Evolutionary conservation across 2,329 filamentous ascomycete genomes (phyloP).

Genomic region (Talaromyces atroroseus): DNA sequence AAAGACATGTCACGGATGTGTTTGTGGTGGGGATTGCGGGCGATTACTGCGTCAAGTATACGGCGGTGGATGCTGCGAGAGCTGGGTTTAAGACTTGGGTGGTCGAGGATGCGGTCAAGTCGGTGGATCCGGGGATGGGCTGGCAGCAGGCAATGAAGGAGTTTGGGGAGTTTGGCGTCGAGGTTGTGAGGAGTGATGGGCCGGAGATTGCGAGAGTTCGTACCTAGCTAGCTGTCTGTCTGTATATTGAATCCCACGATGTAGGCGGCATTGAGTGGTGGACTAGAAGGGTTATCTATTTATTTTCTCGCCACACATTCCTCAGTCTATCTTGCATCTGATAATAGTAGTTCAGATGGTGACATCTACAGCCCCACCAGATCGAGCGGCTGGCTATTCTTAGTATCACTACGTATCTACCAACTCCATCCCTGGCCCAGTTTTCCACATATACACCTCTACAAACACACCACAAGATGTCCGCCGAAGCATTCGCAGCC

Average conservation of each 20-base stretch:
- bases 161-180: slow-evolving; percentile 56
- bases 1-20: slow-evolving; percentile 64
- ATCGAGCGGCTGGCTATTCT: neutral
- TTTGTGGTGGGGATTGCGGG: slow-evolving; percentile 80
- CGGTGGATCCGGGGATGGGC: slow-evolving; percentile 56
- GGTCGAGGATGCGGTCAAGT: slow-evolving; percentile 69
- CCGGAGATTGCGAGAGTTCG: slow-evolving; percentile 51
- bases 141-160: slow-evolving; percentile 55
- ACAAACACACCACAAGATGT: slow-evolving; percentile 9
- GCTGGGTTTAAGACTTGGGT: slow-evolving; percentile 74
- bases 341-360: neutral
- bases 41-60: slow-evolving; percentile 83
- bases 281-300: neutral
- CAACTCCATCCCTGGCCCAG: neutral
- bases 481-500: slow-evolving; percentile 20
- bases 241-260: too few species aligned
- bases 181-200: slow-evolving; percentile 54
- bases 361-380: neutral
- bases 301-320: too few species aligned
- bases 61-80: slow-evolving; percentile 68
- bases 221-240: too few species aligned
- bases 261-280: neutral
- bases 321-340: too few species aligned
- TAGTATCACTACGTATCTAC: neutral
- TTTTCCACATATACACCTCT: neutral